A percentile compares a stretch with the other conserved stretches of the same genome.
Conservation (phyloP, 106 monocot species). For the Apostasia shenzhenica region DNA sequence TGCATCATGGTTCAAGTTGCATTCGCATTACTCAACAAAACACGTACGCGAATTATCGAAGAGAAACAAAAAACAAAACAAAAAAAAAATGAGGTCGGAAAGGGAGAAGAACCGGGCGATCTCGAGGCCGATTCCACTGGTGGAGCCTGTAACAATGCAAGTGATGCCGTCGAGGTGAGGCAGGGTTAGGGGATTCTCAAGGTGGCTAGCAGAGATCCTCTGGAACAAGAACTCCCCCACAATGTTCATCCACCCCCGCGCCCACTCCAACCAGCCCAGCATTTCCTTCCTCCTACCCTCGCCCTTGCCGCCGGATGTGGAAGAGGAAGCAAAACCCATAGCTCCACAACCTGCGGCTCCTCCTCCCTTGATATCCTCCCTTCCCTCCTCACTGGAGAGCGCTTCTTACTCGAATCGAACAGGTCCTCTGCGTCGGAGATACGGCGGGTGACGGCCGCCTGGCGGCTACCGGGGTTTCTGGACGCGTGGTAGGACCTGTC, state of each 20-base stretch:
- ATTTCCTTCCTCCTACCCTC: constrained; percentile 39
- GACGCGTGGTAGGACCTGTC: too few species aligned
- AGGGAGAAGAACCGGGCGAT: constrained; percentile 52
- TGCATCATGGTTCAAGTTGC: too few species aligned
- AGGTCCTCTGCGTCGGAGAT: too few species aligned
- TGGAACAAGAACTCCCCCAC: constrained; percentile 87
- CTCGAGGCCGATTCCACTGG: constrained; percentile 90
- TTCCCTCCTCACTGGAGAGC: too few species aligned
- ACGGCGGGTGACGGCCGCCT: too few species aligned
- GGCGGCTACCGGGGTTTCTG: too few species aligned
- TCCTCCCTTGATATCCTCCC: not conserved
- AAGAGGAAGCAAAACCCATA: not conserved
- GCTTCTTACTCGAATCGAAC: too few species aligned
- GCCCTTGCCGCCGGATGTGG: not conserved
- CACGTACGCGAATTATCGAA: too few species aligned
- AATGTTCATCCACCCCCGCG: constrained; percentile 60
- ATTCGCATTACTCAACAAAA: too few species aligned
- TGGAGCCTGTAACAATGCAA: constrained; percentile 79
- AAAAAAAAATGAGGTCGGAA: not conserved
- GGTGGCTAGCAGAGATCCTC: constrained; percentile 78
- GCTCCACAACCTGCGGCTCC: not conserved
- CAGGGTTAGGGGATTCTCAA: constrained; percentile 66
- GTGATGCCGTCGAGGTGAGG: constrained; percentile 69
- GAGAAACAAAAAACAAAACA: too few species aligned
- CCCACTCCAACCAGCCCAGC: constrained; percentile 90